Evolutionary conservation across 306 rosid species (phyloP).

Genomic region (Quercus gilva): DNA sequence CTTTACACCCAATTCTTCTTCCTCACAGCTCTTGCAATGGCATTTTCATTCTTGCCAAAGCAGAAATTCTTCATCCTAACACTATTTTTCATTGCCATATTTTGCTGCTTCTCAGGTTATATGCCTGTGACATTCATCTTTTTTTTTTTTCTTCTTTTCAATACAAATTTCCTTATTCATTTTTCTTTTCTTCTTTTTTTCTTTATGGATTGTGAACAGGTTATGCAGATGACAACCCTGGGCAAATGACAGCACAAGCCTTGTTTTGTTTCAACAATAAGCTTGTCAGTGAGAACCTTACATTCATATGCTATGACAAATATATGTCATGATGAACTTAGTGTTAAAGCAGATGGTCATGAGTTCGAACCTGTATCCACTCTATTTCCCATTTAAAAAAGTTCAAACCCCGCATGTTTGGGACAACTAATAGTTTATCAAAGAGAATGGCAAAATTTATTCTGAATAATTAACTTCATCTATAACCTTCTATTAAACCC

Average conservation of each 20-base stretch:
- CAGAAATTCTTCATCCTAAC: constrained; percentile 16
- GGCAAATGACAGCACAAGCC: constrained; percentile 37
- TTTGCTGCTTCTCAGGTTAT: constrained; percentile 44
- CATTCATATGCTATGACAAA: neutral
- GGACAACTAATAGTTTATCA: too few species aligned
- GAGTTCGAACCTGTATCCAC: too few species aligned
- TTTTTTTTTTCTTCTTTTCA: neutral
- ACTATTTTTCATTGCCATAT: constrained; percentile 16
- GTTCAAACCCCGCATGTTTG: too few species aligned
- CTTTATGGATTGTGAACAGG: constrained; percentile 26
- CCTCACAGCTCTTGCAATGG: constrained; percentile 30
- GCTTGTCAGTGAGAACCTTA: constrained; percentile 37
- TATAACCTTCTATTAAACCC: neutral
- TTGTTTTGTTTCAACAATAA: constrained; percentile 54
- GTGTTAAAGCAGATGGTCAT: too few species aligned
- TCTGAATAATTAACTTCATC: neutral
- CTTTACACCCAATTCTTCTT: constrained; percentile 7
- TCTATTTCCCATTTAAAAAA: too few species aligned
- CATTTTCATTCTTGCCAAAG: constrained; percentile 10
- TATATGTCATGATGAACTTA: neutral
- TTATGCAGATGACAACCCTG: constrained; percentile 38
- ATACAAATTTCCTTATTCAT: neutral
- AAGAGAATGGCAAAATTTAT: too few species aligned
- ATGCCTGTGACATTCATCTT: neutral
- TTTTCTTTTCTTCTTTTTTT: neutral